A percentile compares a stretch with the other conserved stretches of the same genome.
These are phyloP conservation scores for Lophium mytilinum DNA, from an alignment of 495 filamentous ascomycete species.

Conservation along the genomic window DNA sequence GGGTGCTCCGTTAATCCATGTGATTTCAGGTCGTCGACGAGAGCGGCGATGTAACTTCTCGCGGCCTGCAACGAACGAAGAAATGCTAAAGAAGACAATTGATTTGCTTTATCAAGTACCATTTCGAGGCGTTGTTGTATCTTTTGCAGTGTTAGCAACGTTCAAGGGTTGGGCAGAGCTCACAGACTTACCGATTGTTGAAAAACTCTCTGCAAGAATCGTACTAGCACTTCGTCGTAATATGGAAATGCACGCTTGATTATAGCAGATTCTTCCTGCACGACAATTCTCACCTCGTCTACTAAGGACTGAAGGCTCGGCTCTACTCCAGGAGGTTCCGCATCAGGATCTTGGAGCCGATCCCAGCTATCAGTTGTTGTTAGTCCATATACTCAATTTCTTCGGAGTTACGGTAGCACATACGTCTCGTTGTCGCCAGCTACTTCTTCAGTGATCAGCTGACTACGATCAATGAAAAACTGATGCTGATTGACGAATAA, in stretches of 20 bases:
- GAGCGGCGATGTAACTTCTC: slow-evolving; percentile 68
- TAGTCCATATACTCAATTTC: neutral
- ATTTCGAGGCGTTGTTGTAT: slow-evolving; percentile 93
- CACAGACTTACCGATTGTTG: slow-evolving; percentile 60
- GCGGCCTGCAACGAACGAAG: slow-evolving; percentile 85
- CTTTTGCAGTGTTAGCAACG: neutral
- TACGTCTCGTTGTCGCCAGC: slow-evolving; percentile 62
- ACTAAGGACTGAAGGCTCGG: slow-evolving; percentile 83
- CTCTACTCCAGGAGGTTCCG: slow-evolving; percentile 82
- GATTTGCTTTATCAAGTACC: slow-evolving; percentile 89
- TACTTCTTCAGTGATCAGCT: slow-evolving; percentile 86
- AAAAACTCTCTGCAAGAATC: slow-evolving; percentile 91
- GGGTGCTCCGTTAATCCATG: slow-evolving; percentile 95
- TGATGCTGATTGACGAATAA: slow-evolving; percentile 98
- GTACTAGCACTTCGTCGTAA: slow-evolving; percentile 83
- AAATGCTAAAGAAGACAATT: slow-evolving; percentile 84
- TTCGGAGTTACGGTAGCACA: slow-evolving; percentile 30
- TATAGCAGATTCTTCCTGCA: slow-evolving; percentile 92
- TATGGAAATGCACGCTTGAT: slow-evolving; percentile 94
- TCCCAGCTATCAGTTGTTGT: slow-evolving; percentile 49
- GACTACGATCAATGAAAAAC: slow-evolving; percentile 92
- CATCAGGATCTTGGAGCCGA: slow-evolving; percentile 85
- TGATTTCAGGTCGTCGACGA: slow-evolving; percentile 87
- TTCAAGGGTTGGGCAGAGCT: neutral
- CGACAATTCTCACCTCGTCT: slow-evolving; percentile 90